These are phyloP conservation scores for Saturnispora sanitii DNA, from an alignment of 805 yeast genomes.

Conservation along the genomic window DNA sequence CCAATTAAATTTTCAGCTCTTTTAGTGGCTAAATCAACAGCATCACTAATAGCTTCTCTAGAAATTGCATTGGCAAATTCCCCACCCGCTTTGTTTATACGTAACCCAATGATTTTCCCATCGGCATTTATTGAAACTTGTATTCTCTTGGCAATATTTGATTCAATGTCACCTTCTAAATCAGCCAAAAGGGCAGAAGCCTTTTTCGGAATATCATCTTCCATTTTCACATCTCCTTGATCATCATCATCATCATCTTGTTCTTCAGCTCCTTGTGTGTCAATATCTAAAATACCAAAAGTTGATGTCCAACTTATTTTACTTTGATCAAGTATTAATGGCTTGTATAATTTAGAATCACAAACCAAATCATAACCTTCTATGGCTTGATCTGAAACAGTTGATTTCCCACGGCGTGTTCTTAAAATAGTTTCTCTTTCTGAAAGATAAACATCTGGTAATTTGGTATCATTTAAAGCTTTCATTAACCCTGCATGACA, in stretches of 20 bases:
- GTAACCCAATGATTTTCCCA: conserved; percentile 33
- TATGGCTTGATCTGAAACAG: conserved; percentile 30
- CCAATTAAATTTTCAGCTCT: conserved; percentile 33
- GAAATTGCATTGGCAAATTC: conserved; percentile 32
- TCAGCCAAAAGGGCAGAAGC: conserved; percentile 51
- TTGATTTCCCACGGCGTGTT: conserved; percentile 10
- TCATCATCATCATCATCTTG: too few species aligned
- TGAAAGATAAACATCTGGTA: conserved; percentile 64
- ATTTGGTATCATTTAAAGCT: conserved; percentile 47
- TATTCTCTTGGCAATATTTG: conserved; percentile 48
- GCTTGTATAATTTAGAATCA: conserved; percentile 34
- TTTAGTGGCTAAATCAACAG: conserved; percentile 37
- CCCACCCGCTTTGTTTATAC: conserved; percentile 39
- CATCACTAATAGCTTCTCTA: conserved; percentile 35
- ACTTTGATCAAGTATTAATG: conserved; percentile 31
- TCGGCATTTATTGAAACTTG: conserved; percentile 30
- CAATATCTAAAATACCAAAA: conserved; percentile 48
- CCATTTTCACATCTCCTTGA: conserved; percentile 24
- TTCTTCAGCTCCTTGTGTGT: conserved; percentile 24
- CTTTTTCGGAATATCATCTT: conserved; percentile 9
- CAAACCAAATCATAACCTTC: conserved; percentile 47
- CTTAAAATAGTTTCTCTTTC: conserved; percentile 35
- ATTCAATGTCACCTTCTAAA: conserved; percentile 80
- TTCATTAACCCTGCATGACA: conserved; percentile 59
- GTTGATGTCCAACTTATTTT: conserved; percentile 39